Base-by-base conservation (phyloP, 129 eudicot genomes). In the Flaveria robusta region DNA sequence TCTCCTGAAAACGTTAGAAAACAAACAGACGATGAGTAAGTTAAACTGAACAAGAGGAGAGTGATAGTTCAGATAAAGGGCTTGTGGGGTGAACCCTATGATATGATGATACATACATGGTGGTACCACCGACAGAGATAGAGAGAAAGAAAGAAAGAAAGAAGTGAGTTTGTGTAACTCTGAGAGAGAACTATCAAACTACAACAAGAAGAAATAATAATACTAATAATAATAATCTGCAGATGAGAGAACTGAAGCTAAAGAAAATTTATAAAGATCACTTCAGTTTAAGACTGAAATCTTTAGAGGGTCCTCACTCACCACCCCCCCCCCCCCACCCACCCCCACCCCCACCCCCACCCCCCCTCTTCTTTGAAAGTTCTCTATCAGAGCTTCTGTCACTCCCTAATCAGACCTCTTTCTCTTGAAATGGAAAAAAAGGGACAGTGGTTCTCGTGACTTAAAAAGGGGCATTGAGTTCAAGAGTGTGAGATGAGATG, bases 401-500 rank as follows among this genome's bases (percentile, higher is more conserved):
- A 85, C 75, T 81, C 68, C 64, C 87, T 65, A 23, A n/a, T 39
- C 76, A 67, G 46, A 41, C 81, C 65, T 75, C 83, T 87, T 86
- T 81, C 90, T 54, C 70, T 66, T 9, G 66, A 81, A 83, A 75
- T 76, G 72, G 76, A 81, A 80, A 81, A 60, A 54, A 79, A 81
- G 81, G 67, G 85, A 64, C 86, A 82, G 86, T 79, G 87, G 79
- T 64, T 84, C 93, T 91, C 96, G 96, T 90, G 96, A 90, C 90
- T 86, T 68, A 84, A 77, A 83, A 77, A 81, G 87, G 71, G 72
- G 52, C 18, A 42, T 50, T 49, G 34, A 55, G 22, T 41, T 67
- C 52, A 29, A 75, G 41, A 42, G 55, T 29, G 4, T 39, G 72
- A 23, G n/a, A 26, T 45, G 12, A 42, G 47, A 9, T 37, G 62